Evolutionary conservation across 345 rosid genomes (phyloP).

Genomic region (Chamaenerion angustifolium): DNA sequence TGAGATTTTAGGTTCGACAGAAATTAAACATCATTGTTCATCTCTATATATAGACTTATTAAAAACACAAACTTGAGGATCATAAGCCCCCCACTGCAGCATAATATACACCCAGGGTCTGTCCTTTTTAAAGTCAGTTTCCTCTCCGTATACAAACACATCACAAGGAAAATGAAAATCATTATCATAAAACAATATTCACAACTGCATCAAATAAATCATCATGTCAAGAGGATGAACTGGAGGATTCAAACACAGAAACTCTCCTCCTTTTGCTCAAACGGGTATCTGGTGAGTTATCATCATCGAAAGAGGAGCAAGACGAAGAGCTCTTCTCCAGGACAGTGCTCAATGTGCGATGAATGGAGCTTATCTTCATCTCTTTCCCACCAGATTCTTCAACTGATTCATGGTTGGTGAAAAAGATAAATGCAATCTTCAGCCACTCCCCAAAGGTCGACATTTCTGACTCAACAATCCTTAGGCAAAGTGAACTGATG

Average conservation of each 20-base stretch:
- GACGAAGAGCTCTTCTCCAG: constrained; percentile 26
- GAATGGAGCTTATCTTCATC: constrained; percentile 19
- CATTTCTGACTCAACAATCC: constrained; percentile 29
- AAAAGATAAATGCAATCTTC: constrained; percentile 26
- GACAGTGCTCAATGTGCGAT: constrained; percentile 23
- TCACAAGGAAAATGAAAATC: no score
- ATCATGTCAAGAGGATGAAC: constrained; percentile 33
- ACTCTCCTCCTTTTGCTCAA: constrained; percentile 31
- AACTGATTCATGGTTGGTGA: constrained; percentile 11
- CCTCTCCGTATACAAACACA: no score
- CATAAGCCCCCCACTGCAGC: no score
- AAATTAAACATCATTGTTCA: no score
- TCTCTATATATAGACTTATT: no score
- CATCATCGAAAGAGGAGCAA: background rate
- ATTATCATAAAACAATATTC: no score
- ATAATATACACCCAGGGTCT: no score
- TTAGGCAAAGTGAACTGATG: constrained; percentile 29
- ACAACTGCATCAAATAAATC: no score
- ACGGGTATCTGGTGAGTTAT: constrained; percentile 24
- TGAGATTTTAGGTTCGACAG: no score
- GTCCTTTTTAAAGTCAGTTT: no score
- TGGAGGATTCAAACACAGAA: constrained; percentile 24
- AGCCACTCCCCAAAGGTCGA: constrained; percentile 39
- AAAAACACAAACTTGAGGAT: no score
- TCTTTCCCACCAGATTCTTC: constrained; percentile 5